These are phyloP conservation scores for Triticum monococcum DNA, from an alignment of 176 grass and related monocot species.

Conservation along the genomic window DNA sequence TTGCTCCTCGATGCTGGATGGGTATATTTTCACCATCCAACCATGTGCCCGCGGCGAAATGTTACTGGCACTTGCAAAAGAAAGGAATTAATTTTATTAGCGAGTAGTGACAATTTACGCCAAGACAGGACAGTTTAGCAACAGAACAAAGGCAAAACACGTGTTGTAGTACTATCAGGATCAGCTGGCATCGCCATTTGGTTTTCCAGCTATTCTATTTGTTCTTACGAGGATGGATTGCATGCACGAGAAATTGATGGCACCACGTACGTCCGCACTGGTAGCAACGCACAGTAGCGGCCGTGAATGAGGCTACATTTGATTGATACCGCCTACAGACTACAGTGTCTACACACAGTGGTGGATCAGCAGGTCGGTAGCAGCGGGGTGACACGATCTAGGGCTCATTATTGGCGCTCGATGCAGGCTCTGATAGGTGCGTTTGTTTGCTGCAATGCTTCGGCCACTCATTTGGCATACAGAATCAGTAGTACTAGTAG, in stretches of 20 bases:
- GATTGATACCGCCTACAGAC: background rate
- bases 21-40: no score
- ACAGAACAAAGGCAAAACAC: background rate
- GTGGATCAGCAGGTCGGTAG: background rate
- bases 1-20: background rate
- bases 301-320: background rate
- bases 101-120: no score
- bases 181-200: no score
- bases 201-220: no score
- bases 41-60: no score
- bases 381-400: background rate
- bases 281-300: background rate
- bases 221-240: background rate
- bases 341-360: background rate
- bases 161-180: no score
- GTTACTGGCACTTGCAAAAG: no score
- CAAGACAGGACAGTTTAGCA: background rate
- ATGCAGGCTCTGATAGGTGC: background rate
- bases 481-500: background rate
- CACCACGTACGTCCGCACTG: background rate
- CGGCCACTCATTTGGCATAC: background rate
- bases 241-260: background rate
- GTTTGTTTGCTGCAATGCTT: background rate
- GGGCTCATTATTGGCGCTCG: conserved; percentile 5
- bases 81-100: no score